phyloP scores from a whole-genome alignment of 2,329 filamentous ascomycete species.

The Aspergillus flavus region DNA sequence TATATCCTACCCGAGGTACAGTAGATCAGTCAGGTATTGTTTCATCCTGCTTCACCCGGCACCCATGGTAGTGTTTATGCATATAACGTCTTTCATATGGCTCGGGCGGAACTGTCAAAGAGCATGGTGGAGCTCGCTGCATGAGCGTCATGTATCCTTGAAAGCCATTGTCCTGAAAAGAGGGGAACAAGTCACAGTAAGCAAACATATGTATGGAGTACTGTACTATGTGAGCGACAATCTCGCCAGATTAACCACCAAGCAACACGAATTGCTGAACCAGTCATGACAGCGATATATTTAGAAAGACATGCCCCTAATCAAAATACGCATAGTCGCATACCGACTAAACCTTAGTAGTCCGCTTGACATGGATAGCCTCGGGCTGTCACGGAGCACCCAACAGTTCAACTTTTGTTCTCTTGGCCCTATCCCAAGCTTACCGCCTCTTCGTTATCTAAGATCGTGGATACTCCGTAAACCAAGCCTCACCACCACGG shows the following conservation, averaged over 20 bases:
- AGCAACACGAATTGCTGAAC: neutral
- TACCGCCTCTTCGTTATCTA: neutral
- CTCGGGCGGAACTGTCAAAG: neutral
- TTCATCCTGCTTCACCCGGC: neutral
- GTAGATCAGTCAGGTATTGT: neutral
- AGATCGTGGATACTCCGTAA: neutral
- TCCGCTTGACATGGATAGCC: neutral
- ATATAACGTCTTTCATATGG: neutral
- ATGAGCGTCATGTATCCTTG: neutral
- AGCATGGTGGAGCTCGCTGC: neutral
- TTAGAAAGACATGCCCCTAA: neutral
- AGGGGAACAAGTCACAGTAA: neutral
- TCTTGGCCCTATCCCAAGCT: neutral
- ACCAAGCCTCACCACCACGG: neutral
- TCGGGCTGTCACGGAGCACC: neutral
- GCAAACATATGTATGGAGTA: neutral
- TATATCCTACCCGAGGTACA: neutral
- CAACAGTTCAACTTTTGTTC: neutral
- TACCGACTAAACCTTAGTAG: neutral
- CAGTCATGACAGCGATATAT: neutral
- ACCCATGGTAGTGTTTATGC: neutral
- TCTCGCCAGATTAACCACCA: neutral
- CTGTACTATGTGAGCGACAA: neutral
- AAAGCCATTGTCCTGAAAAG: neutral
- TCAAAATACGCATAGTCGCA: neutral